Evolutionary conservation across 441 rosid genomes (phyloP), one percentile per base, ranked within the genome.

Genomic region (Codiaeum variegatum): DNA sequence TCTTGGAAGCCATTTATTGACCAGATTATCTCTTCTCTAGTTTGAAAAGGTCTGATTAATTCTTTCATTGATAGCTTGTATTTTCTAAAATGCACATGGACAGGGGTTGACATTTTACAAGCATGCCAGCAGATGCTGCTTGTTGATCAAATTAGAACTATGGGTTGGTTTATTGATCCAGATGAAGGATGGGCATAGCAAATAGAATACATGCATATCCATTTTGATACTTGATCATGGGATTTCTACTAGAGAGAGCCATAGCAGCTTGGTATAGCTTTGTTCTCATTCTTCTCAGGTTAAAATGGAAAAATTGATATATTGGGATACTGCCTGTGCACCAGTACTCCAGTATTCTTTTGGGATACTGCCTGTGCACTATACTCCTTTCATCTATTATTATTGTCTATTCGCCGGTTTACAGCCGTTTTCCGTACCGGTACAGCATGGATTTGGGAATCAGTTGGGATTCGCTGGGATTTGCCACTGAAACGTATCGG

Each of bases 61-160:
- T 32, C 19, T 67, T n/a, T 67, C 71, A 52, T 3, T 31, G 12
- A n/a, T 9, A 67, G 34, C 34, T 15, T 32, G n/a, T 44, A 51
- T 28, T n/a, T 47, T 31, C 10, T 21, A 68, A 46, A 42, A 31
- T 31, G 29, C 46, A 18, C 19, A 23, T 68, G 44, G 28, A 29
- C 29, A 10, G 62, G 13, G 8, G 19, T 3, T 38, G 13, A n/a
- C 42, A 13, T 31, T 31, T 68, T 21, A 15, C 52, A 8, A 38
- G 51, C 63, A 38, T 69, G 51, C 72, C 34, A 32, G 47, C 62
- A 21, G 46, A 34, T 52, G 47, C 62, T 68, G 13, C 49, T 52
- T 1, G 18, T 46, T 21, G 28, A 6, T 61, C 23, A 1, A 34
- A 32, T 36, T 19, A 21, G 58, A 40, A 40, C 51, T 28, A 6